These are phyloP conservation scores for Camillea tinctor DNA, from an alignment of 2,329 filamentous ascomycete species.

Conservation along the genomic window DNA sequence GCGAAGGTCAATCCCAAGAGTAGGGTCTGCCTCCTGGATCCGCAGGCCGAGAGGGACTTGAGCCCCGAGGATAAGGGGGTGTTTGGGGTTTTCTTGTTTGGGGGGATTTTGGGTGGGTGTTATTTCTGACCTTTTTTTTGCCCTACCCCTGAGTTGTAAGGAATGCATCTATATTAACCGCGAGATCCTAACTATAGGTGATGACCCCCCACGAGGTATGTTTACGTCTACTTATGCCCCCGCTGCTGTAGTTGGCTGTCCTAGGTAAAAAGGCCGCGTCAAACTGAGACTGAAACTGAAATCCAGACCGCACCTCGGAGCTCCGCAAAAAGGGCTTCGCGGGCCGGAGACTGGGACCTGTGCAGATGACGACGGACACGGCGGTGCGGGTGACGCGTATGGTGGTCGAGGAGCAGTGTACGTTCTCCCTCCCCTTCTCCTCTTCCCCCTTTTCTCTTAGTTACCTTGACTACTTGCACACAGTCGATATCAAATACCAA, in stretches of 20 bases:
- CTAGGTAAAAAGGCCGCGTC: no score
- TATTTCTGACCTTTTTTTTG: background rate
- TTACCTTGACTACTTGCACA: no score
- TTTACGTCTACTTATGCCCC: constrained; percentile 11
- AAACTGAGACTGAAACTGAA: no score
- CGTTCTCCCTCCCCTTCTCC: background rate
- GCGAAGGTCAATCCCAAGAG: constrained; percentile 58
- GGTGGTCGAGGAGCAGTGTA: constrained; percentile 81
- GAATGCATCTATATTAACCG: background rate
- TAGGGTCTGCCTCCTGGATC: constrained; percentile 85
- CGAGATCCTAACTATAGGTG: constrained; percentile 59
- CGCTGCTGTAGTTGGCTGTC: background rate
- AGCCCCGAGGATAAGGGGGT: constrained; percentile 75
- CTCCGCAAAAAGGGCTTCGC: constrained; percentile 89
- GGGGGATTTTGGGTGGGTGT: constrained; percentile 81
- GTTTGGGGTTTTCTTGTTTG: constrained; percentile 94
- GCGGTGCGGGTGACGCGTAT: constrained; percentile 91
- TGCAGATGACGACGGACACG: constrained; percentile 98
- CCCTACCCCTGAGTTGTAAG: constrained; percentile 6
- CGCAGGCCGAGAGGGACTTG: constrained; percentile 76
- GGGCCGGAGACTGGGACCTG: constrained; percentile 81
- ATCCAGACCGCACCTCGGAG: constrained; percentile 89
- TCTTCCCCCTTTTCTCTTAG: background rate
- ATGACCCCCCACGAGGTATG: constrained; percentile 88
- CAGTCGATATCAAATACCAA: no score